Conservation (phyloP, 345 rosid genomes). For the Populus alba region DNA sequence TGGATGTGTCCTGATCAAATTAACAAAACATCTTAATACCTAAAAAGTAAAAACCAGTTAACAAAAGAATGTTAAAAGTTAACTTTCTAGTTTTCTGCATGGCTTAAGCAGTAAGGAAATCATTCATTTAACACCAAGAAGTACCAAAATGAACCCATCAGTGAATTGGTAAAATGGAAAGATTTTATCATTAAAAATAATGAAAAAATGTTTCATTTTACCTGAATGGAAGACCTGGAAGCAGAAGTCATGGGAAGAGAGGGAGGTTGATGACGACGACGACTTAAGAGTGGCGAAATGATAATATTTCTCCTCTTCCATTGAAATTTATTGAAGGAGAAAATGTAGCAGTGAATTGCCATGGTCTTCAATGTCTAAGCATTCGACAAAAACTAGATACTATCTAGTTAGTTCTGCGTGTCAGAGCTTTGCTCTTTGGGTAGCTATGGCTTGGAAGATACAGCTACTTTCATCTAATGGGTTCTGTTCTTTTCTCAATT, state of each 20-base stretch:
- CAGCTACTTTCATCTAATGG: not conserved
- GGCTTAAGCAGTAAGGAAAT: too few species aligned
- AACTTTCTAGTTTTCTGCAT: too few species aligned
- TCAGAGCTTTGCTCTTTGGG: not conserved
- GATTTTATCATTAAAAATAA: too few species aligned
- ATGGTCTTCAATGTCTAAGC: conserved; percentile 30
- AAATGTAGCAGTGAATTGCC: conserved; percentile 7
- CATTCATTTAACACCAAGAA: too few species aligned
- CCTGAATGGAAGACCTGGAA: conserved; percentile 54
- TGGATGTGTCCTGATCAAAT: too few species aligned
- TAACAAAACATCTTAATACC: too few species aligned
- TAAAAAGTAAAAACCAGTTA: too few species aligned
- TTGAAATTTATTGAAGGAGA: conserved; percentile 23
- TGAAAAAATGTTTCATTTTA: conserved; percentile 12
- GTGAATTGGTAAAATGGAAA: too few species aligned
- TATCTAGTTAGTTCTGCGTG: not conserved
- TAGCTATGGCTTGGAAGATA: not conserved
- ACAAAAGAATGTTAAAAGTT: too few species aligned
- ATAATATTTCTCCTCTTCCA: conserved; percentile 20
- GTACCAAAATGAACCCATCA: too few species aligned
- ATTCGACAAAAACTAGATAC: not conserved
- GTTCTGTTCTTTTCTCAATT: not conserved
- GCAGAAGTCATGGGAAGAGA: conserved; percentile 64
- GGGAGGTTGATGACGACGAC: conserved; percentile 11
- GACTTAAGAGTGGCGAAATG: conserved; percentile 19